Base-by-base conservation (phyloP, 345 rosid species). In the Melastoma malabathricum region DNA sequence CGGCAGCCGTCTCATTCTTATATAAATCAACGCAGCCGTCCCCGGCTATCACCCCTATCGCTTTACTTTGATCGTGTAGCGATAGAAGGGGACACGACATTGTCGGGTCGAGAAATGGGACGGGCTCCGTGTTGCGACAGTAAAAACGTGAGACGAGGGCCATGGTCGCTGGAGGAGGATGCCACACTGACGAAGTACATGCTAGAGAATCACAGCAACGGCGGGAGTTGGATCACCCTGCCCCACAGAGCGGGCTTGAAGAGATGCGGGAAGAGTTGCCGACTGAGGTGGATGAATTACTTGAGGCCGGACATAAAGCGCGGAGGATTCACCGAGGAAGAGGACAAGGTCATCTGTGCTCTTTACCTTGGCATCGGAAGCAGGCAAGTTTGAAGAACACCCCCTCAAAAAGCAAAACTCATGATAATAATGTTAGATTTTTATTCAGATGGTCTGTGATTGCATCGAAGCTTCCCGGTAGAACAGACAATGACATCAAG, bases 281-380 rank as follows among this genome's bases (percentile, higher is more conserved):
- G 94, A 10, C 67, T 84, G 27, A 72, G 94, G 57, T 84, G 94
- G 94, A 74, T 84, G n/a, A 84, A 84, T 59, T 84, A 84, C 69
- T 67, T 84, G 31, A 71, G 86, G 59, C 94, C 94, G 43, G 68
- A 72, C 62, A 72, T 84, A 54, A 85, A 75, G 58, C 94, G 67
- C 61, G 89, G 94, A 48, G 78, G 78, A 39, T 84, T 79, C 65
- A 61, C 86, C 2, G 75, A 75, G 27, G 84, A 79, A 54, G 94
- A 84, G 74, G 86, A 84, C 19, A 58, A 50, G 58, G 65, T 65
- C 67, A 85, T 85, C 17, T 75, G 75, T 66, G 57, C 62, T 51
- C 79, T 82, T 59, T 74, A 75, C 64, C 53, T 31, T 44, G 66
- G 56, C 64, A 64, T 82, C 22, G 94, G 94, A 47, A 82, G 89